Evolutionary conservation across 2,329 filamentous ascomycete species (phyloP).

Genomic region (Hymenoscyphus fraxineus): DNA sequence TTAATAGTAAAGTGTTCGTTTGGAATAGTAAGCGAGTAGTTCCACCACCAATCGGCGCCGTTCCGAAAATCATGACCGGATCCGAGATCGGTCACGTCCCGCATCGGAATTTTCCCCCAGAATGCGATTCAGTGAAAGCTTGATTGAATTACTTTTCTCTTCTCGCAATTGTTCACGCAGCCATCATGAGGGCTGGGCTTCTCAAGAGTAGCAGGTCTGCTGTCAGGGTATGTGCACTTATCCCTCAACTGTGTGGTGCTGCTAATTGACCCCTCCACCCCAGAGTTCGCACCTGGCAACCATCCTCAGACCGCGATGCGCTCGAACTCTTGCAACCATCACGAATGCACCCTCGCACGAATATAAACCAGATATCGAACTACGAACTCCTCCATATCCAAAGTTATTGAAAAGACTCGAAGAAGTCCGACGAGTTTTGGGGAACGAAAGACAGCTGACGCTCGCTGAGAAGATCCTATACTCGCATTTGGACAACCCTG

Average conservation of each 20-base stretch:
- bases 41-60: too few species aligned
- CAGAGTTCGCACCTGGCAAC: constrained; percentile 21
- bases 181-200: constrained; percentile 33
- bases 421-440: constrained; percentile 71
- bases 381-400: constrained; percentile 66
- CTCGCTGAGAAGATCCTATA: constrained; percentile 98
- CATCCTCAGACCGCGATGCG: constrained; percentile 19
- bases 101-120: neutral
- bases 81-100: neutral
- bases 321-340: constrained; percentile 32
- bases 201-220: constrained; percentile 33
- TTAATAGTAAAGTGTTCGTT: too few species aligned
- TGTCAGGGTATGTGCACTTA: constrained; percentile 26
- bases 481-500: constrained; percentile 84
- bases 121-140: neutral
- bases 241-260: neutral
- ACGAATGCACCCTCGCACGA: constrained; percentile 19
- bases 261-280: constrained; percentile 20
- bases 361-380: constrained; percentile 31
- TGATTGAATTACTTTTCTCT: neutral
- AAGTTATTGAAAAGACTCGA: constrained; percentile 75
- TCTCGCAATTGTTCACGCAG: constrained; percentile 9
- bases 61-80: neutral
- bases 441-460: constrained; percentile 61
- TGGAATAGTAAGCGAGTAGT: too few species aligned